These are phyloP conservation scores for Wickerhamomyces queroliae DNA, from an alignment of 805 yeast species.

Conservation along the genomic window DNA sequence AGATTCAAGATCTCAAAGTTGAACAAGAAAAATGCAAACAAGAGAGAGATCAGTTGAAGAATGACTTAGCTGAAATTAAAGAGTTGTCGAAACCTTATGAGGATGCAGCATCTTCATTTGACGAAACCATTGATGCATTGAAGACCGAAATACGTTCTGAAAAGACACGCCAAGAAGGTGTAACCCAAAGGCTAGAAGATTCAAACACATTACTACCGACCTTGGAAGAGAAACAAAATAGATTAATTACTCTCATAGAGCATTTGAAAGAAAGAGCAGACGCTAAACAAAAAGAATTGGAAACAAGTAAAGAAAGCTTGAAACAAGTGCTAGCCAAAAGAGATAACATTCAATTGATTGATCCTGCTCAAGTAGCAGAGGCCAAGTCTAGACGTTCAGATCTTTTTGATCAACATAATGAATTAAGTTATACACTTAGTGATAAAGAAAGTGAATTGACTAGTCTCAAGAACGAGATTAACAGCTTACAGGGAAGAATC, in stretches of 20 bases:
- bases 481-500: conserved; percentile 24
- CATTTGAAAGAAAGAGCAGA: conserved; percentile 10
- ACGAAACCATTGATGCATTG: conserved; percentile 22
- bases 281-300: conserved; percentile 5
- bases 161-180: conserved; percentile 25
- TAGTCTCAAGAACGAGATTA: conserved; percentile 27
- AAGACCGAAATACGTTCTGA: conserved; percentile 22
- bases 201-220: conserved; percentile 28
- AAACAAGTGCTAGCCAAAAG: conserved; percentile 14
- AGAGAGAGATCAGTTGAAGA: conserved; percentile 22
- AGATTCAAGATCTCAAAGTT: conserved; percentile 31
- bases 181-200: conserved; percentile 30
- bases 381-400: conserved; percentile 15
- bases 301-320: conserved; percentile 5
- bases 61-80: conserved; percentile 22
- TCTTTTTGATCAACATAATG: conserved; percentile 23
- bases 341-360: conserved; percentile 11
- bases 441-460: conserved; percentile 36
- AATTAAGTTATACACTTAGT: conserved; percentile 33
- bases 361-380: conserved; percentile 10
- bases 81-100: conserved; percentile 16
- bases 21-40: conserved; percentile 16
- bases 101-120: conserved; percentile 13
- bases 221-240: conserved; percentile 17
- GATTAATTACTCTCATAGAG: conserved; percentile 7